Conservation (phyloP, 352 stramenopile genomes). For the Globisporangium sylvaticum region DNA sequence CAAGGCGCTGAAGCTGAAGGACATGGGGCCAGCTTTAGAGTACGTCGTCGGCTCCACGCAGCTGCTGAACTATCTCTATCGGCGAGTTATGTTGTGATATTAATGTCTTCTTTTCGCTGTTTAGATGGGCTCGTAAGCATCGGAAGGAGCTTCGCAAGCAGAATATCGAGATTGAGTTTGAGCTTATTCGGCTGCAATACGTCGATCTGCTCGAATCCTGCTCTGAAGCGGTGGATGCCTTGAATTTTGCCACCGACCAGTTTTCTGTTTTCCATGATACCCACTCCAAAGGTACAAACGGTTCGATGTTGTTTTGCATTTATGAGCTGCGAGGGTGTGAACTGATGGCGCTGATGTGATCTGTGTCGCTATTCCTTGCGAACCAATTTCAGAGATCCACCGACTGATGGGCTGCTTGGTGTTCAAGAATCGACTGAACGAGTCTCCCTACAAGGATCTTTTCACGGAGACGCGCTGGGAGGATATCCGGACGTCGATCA, state of each 20-base stretch:
- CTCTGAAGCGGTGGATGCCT: conserved; percentile 59
- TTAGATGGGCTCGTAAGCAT: conserved; percentile 61
- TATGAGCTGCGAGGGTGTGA: not conserved
- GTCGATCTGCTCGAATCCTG: conserved; percentile 68
- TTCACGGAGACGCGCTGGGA: conserved; percentile 69
- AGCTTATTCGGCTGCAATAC: conserved; percentile 81
- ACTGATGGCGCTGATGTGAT: not conserved
- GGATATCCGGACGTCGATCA: conserved; percentile 63
- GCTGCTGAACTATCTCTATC: no score
- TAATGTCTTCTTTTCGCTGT: conserved; percentile 2
- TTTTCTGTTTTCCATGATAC: conserved; percentile 56
- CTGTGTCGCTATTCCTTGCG: not conserved
- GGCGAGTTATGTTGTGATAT: not conserved
- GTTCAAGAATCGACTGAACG: conserved; percentile 64
- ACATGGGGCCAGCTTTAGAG: conserved; percentile 64
- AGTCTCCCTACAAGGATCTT: conserved; percentile 79
- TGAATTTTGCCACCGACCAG: conserved; percentile 65
- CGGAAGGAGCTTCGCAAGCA: conserved; percentile 45
- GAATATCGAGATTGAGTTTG: conserved; percentile 77
- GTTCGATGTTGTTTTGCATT: not conserved
- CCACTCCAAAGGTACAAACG: conserved; percentile 42
- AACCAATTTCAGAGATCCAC: conserved; percentile 44
- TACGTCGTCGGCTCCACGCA: conserved; percentile 9
- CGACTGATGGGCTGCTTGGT: conserved; percentile 80
- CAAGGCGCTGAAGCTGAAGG: conserved; percentile 53